phyloP scores from a whole-genome alignment of 2,329 filamentous ascomycete genomes.

The Fusarium circinatum region DNA sequence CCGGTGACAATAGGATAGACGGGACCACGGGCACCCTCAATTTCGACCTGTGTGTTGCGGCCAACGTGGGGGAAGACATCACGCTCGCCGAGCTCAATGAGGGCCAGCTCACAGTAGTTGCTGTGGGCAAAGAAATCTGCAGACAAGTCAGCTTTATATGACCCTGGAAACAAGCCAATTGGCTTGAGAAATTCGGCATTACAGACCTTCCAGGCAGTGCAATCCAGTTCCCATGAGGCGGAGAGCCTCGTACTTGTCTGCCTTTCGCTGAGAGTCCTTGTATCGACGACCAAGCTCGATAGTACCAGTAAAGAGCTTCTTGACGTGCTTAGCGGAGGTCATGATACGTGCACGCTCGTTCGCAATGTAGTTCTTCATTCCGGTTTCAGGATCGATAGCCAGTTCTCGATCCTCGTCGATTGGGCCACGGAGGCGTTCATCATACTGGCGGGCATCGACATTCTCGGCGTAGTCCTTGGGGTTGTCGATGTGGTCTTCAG shows the following conservation, averaged over 20 bases:
- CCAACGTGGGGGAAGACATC: constrained; percentile 91
- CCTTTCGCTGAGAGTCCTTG: constrained; percentile 62
- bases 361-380: constrained; percentile 95
- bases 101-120: constrained; percentile 88
- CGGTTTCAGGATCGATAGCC: constrained; percentile 77
- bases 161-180: not conserved
- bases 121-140: constrained; percentile 90
- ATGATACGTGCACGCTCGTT: constrained; percentile 82
- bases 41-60: constrained; percentile 73
- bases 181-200: not conserved
- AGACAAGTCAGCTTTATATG: constrained; percentile 13
- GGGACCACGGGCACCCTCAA: constrained; percentile 70
- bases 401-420: constrained; percentile 84
- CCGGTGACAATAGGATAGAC: constrained; percentile 90
- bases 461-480: constrained; percentile 92
- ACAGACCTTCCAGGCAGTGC: constrained; percentile 82
- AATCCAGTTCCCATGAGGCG: constrained; percentile 87
- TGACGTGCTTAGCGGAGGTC: constrained; percentile 82
- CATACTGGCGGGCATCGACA: constrained; percentile 83
- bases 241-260: constrained; percentile 88
- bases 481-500: constrained; percentile 81
- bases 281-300: constrained; percentile 86
- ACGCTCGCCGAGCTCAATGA: constrained; percentile 85
- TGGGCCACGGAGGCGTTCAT: constrained; percentile 81
- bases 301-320: constrained; percentile 75